Conservation (phyloP, 2,329 filamentous ascomycete species). For the Cercospora sesami region DNA sequence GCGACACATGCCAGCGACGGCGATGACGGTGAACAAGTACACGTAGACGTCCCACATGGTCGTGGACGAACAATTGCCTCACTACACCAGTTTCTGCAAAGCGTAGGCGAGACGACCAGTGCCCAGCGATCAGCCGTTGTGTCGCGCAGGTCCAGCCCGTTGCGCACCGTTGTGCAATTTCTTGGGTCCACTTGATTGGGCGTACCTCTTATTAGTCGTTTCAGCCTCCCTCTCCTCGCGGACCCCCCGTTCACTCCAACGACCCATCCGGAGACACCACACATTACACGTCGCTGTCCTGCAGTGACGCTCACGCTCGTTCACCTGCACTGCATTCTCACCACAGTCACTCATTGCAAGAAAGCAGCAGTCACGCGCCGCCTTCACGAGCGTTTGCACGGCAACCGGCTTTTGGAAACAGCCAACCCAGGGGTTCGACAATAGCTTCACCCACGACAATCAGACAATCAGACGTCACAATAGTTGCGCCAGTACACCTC, state of each 20-base stretch:
- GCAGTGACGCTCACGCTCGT: conserved; percentile 12
- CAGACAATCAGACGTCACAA: conserved; percentile 2
- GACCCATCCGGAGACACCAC: not conserved
- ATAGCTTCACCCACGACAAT: conserved; percentile 12
- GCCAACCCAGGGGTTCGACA: not conserved
- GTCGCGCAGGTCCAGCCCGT: not conserved
- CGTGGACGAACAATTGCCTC: not conserved
- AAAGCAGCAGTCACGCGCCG: not conserved
- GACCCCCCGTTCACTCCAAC: conserved; percentile 3
- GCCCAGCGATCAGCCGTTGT: conserved; percentile 8
- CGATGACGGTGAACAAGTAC: not conserved
- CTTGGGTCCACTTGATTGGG: conserved; percentile 3
- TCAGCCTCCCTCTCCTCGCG: conserved; percentile 14
- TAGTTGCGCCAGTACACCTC: conserved; percentile 9
- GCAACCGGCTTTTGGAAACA: not conserved
- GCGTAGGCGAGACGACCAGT: not conserved
- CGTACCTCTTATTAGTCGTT: conserved; percentile 9
- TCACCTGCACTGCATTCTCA: conserved; percentile 11
- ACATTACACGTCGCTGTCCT: conserved; percentile 10
- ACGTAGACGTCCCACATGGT: conserved; percentile 8
- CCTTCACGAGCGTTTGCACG: conserved; percentile 2
- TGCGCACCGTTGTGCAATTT: conserved; percentile 1
- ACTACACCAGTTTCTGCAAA: not conserved
- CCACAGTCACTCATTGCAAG: conserved; percentile 13
- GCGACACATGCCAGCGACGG: not conserved